These are phyloP conservation scores for Triticum dicoccoides DNA, from an alignment of 176 grass and related monocot species.

Conservation along the genomic window DNA sequence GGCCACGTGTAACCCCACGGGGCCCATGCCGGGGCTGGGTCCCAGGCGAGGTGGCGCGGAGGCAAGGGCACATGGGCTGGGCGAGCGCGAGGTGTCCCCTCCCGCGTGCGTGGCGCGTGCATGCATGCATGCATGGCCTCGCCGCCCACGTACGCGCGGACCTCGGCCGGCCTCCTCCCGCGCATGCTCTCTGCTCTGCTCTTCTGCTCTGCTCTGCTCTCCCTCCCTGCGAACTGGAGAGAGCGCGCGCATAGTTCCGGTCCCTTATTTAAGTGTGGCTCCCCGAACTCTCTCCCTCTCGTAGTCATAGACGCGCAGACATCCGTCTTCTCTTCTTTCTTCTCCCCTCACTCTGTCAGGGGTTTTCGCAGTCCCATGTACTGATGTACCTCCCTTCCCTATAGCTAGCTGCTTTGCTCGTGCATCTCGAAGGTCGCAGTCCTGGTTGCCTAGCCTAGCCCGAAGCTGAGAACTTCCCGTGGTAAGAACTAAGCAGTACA, in stretches of 20 bases:
- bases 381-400: background rate
- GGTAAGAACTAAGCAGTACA: background rate
- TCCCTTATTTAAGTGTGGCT: constrained; percentile 49
- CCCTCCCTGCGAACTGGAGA: background rate
- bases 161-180: background rate
- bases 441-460: too few relatives aligned
- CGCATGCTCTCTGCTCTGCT: background rate
- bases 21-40: background rate
- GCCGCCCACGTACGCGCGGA: constrained; percentile 35
- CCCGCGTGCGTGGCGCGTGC: constrained; percentile 37
- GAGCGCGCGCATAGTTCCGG: background rate
- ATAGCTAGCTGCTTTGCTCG: background rate
- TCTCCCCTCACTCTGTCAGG: background rate
- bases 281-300: background rate
- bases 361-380: background rate
- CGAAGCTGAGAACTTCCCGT: background rate
- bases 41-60: constrained; percentile 28
- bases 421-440: background rate
- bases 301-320: background rate
- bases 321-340: background rate
- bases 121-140: constrained; percentile 6
- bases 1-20: constrained; percentile 35
- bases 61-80: background rate
- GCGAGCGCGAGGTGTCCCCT: constrained; percentile 37
- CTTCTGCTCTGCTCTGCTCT: background rate